Base-by-base conservation (phyloP, 495 filamentous ascomycete species). In the Annulohypoxylon stygium region DNA sequence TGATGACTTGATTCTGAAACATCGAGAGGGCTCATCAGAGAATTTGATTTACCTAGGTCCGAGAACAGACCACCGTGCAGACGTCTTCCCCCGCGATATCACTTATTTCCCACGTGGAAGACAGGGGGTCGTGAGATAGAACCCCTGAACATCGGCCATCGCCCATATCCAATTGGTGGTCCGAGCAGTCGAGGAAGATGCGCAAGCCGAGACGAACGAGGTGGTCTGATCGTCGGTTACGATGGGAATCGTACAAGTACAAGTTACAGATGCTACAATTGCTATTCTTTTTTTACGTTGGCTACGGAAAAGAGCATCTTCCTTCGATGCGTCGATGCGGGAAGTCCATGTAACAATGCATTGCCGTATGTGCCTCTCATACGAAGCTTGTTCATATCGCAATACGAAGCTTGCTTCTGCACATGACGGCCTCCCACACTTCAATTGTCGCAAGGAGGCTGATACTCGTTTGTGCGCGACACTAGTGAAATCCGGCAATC, bases 61-160 rank as follows among this genome's bases (percentile, higher is more conserved):
- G 59, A 70, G 72, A 75, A 75, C 72, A 70, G 72, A 70, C 72
- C 72, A 75, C 63, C 63, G 26, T 75, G 67, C 72, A 75, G 72
- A 64, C 53, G 59, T 70, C 71, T 66, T 67, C 63, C 72, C 72
- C 72, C 72, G 72, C 72, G 72, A 75, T 75, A 75, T 74, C 62
- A 74, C 61, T 67, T 58, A 70, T 58, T 61, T 65, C 51, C 70
- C 71, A 74, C 71, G 71, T 74, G 71, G 71, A 58, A 45, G 58
- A 74, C 67, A 70, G 63, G 71, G 71, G 67, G 47, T n/a, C 37
- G 61, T 70, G 20, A 66, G 61, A 67, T 67, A 67, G 58, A 26
- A 65, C 64, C 67, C 72, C 72, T 75, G 72, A 67, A 47, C 62
- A 65, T 70, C 63, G 37, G 53, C 55, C 62, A 61, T 70, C 55